Percentiles rank a stretch among this genome's conserved stretches.
phyloP scores from a whole-genome alignment of 371 early-diverging fungal species.

The Mortierella sp. region DNA sequence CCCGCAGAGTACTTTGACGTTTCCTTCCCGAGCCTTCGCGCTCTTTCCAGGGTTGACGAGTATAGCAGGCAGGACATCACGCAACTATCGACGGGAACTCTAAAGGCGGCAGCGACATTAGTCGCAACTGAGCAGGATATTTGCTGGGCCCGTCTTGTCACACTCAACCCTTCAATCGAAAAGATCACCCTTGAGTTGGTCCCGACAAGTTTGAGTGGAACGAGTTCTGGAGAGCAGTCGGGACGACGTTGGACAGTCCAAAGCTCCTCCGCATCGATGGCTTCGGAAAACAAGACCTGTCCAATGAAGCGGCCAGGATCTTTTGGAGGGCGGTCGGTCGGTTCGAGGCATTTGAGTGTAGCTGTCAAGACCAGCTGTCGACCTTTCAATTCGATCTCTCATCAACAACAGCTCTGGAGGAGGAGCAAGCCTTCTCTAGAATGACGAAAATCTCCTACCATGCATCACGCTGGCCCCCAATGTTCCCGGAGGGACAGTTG shows the following conservation, averaged over 20 bases:
- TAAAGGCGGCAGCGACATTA: not conserved
- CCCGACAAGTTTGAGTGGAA: too few species aligned
- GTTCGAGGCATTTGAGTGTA: not conserved
- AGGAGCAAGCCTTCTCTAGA: too few species aligned
- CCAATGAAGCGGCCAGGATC: not conserved
- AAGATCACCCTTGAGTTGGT: too few species aligned
- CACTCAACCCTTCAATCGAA: too few species aligned
- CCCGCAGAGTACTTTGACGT: not conserved
- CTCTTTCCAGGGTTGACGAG: not conserved
- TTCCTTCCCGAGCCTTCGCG: not conserved
- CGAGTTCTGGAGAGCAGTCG: too few species aligned
- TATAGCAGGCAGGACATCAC: not conserved
- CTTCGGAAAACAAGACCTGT: not conserved
- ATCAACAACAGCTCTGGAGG: too few species aligned
- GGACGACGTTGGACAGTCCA: not conserved
- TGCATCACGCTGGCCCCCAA: too few species aligned
- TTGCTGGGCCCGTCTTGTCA: too few species aligned
- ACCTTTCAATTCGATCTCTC: not conserved
- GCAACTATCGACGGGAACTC: not conserved
- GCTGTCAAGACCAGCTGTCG: not conserved
- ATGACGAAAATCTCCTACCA: too few species aligned
- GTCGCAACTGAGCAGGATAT: too few species aligned
- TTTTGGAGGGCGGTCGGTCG: not conserved
- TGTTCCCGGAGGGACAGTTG: too few species aligned
- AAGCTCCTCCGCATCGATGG: not conserved